Conservation (phyloP, 345 rosid genomes). For the Eucalyptus curtisii region DNA sequence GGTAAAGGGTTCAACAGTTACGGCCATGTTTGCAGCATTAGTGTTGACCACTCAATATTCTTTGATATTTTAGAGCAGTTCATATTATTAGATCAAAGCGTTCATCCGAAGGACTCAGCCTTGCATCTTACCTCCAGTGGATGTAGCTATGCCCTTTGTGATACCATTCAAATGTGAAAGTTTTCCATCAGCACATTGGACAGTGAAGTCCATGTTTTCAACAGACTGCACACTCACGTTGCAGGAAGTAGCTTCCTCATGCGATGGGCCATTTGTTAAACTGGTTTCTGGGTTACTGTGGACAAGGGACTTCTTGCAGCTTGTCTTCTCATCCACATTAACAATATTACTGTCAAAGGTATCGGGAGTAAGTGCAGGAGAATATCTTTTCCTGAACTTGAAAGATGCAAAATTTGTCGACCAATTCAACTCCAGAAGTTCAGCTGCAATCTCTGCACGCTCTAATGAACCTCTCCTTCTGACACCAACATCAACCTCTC, state of each 20-base stretch:
- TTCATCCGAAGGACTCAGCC: not conserved
- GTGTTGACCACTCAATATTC: not conserved
- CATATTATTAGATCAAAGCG: not conserved
- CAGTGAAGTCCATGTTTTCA: not conserved
- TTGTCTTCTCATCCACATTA: not conserved
- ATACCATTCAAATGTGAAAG: not conserved
- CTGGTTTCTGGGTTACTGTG: not conserved
- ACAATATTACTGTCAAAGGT: not conserved
- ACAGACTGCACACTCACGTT: not conserved
- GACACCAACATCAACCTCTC: conserved; percentile 4
- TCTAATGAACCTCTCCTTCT: conserved; percentile 41
- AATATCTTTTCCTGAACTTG: conserved; percentile 10
- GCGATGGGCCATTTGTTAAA: not conserved
- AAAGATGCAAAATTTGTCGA: conserved; percentile 55
- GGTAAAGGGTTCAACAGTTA: not conserved
- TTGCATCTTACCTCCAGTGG: not conserved
- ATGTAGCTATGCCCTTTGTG: not conserved
- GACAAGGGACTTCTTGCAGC: not conserved
- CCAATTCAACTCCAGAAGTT: conserved; percentile 83
- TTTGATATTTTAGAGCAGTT: not conserved
- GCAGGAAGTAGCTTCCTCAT: not conserved
- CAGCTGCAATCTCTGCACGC: conserved; percentile 73
- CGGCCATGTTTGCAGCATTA: not conserved
- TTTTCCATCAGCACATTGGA: not conserved
- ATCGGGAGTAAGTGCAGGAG: conserved; percentile 1